Conservation (phyloP, 768 basidiomycete species). For the Amanita jacksonii region DNA sequence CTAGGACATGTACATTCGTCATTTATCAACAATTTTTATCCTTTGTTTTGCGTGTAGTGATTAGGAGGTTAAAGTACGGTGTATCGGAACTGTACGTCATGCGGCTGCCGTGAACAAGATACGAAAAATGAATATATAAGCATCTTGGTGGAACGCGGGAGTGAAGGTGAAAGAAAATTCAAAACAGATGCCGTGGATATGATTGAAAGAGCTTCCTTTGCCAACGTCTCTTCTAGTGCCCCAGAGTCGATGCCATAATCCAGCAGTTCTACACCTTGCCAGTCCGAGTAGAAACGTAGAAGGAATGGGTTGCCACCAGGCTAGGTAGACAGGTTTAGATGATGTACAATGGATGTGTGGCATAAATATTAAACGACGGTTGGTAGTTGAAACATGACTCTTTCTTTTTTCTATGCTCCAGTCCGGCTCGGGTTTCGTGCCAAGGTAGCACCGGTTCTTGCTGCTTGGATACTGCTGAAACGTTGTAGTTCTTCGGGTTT, state of each 20-base stretch:
- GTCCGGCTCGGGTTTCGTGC: slow-evolving; percentile 70
- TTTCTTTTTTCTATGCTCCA: slow-evolving; percentile 15
- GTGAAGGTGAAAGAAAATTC: not conserved
- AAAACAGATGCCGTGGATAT: not conserved
- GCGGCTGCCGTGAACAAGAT: not conserved
- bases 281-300: not conserved
- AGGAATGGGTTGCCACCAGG: slow-evolving; percentile 7
- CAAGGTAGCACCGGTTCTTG: slow-evolving; percentile 64
- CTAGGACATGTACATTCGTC: no score
- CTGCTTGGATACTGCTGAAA: slow-evolving; percentile 82
- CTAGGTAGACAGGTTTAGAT: slow-evolving; percentile 8
- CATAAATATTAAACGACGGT: slow-evolving; percentile 6
- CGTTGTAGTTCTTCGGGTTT: slow-evolving; percentile 80
- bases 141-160: not conserved
- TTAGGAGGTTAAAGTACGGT: slow-evolving; percentile 2
- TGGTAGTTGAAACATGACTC: slow-evolving; percentile 5
- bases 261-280: no score
- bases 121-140: not conserved
- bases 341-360: slow-evolving; percentile 4
- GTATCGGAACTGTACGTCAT: slow-evolving; percentile 2
- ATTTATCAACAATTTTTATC: no score
- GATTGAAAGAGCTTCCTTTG: not conserved
- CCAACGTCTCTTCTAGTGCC: not conserved
- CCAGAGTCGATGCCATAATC: not conserved
- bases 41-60: not conserved